Base-by-base conservation (phyloP, 352 stramenopile species). In the Phytophthora cryptogea region DNA sequence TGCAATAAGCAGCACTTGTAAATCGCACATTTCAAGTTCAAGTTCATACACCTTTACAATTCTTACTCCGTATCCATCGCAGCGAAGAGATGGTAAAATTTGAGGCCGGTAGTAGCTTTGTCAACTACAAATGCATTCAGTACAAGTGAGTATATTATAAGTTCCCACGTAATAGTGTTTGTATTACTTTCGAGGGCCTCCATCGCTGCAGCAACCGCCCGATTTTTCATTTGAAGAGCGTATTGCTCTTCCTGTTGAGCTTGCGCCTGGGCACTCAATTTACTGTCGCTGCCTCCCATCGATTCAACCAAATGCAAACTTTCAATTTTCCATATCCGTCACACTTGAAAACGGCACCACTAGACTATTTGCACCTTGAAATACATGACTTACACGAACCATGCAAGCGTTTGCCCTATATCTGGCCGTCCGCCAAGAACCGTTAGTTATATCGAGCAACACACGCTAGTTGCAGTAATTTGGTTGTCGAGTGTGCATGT, bases 241-340 rank as follows among this genome's bases (percentile, higher is more conserved):
- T 77, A 83, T 14, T 68, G 56, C 16, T 80, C 74, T 50, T 68
- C 45, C 20, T 63, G 44, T n/a, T 68, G 59, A 3, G 44, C 37
- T 48, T 27, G 63, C 9, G 66, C 13, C 11, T 69, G 66, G 20
- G 60, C 46, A 20, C 71, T 64, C 10, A 65, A 49, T 45, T 79
- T 84, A 47, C 74, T 86, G 33, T 74, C 64, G n/a, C 49, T 53
- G 39, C 62, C 76, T 16, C 77, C 74, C 74, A 83, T 86, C 4
- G 6, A 32, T 33, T 13, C 39, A 16, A 28, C n/a, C 16, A 26
- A 8, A 32, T 6, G 1, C 8, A 31, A 31, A 23, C 52, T 39
- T 45, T 45, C 14, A 5, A 20, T 30, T 6, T 47, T 46, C n/a
- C 28, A 50, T 42, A 50, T 50, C 39, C 26, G 42, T 49, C 27